Evolutionary conservation across 2,329 filamentous ascomycete genomes (phyloP).

Genomic region (Neopestalotiopsis sp.): DNA sequence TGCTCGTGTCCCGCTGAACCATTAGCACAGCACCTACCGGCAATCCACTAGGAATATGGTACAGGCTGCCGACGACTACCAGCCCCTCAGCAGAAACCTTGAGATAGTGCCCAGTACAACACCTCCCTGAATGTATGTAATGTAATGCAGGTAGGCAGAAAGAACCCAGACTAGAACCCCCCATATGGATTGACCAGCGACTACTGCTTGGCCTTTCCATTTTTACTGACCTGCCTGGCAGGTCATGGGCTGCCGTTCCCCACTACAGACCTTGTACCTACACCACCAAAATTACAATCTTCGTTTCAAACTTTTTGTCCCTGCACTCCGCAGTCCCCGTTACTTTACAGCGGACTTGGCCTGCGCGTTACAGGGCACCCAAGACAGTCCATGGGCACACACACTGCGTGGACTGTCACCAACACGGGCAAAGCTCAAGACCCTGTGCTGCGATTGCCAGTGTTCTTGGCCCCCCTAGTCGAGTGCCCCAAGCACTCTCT

Average conservation of each 20-base stretch:
- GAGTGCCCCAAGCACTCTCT: too few relatives aligned
- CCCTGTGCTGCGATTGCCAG: background rate
- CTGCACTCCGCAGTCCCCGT: constrained; percentile 6
- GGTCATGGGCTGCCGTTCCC: background rate
- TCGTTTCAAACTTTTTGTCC: constrained; percentile 8
- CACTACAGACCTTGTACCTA: background rate
- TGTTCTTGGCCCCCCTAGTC: background rate
- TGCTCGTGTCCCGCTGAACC: background rate
- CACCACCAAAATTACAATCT: constrained; percentile 12
- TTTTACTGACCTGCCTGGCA: background rate
- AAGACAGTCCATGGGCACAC: too few relatives aligned
- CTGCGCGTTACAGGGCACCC: background rate
- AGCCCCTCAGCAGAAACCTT: background rate
- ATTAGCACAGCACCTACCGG: background rate
- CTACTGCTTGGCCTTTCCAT: background rate
- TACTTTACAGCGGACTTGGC: background rate
- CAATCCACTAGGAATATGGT: background rate
- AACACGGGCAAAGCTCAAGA: background rate
- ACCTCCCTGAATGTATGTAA: too few relatives aligned
- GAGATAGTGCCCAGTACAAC: background rate
- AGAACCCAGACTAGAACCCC: background rate
- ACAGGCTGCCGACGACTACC: background rate
- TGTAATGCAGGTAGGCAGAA: background rate
- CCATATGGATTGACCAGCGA: background rate
- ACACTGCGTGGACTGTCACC: background rate